Base-by-base conservation (phyloP, 352 stramenopile species). In the Blastocystis sp. region DNA sequence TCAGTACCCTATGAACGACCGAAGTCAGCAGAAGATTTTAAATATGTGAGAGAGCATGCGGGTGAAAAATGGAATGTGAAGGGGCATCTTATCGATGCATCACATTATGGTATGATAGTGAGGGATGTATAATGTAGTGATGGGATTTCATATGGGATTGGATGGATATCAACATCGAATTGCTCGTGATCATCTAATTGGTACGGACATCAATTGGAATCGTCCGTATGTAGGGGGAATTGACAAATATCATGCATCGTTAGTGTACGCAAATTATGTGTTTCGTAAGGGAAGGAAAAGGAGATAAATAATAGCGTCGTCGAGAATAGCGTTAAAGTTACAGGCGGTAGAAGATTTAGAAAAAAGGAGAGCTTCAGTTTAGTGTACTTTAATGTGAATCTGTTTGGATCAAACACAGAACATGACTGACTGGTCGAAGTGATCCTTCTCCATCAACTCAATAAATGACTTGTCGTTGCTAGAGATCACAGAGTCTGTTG, bases 121-220 rank as follows among this genome's bases (percentile, higher is more conserved):
- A 41, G 0, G 13, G 26, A 3, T 30, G 24, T 30, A 34, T 47
- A 16, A 3, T 7, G 11, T 81, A 81, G 69, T 81, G 34, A 41
- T 59, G 24, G 69, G 69, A 13, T 47, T 81, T 5, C 69, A 81
- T 81, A 24, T 81, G 24, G 69, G 69, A 63, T 20, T 65, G 5
- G 69, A 81, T 34, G 50, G 16, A 7, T 81, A 81, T 37, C 24
- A 62, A 7, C 26, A 41, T 62, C 34, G 41, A 45, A 45, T 62
- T 20, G 20, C 11, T 18, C 34, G 41, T n/a, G 69, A 81, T 62
- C 41, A 63, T 64, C 20, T 62, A 20, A 18, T 3, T 8, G 3
- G 2, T 3, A 26, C n/a, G 3, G 24, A 81, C 45, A 81, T 26
- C 26, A 11, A 63, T 16, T 81, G 69, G 69, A 81, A 81, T 63